phyloP scores from a whole-genome alignment of 495 filamentous ascomycete genomes.

The Aspergillus funiculosus region DNA sequence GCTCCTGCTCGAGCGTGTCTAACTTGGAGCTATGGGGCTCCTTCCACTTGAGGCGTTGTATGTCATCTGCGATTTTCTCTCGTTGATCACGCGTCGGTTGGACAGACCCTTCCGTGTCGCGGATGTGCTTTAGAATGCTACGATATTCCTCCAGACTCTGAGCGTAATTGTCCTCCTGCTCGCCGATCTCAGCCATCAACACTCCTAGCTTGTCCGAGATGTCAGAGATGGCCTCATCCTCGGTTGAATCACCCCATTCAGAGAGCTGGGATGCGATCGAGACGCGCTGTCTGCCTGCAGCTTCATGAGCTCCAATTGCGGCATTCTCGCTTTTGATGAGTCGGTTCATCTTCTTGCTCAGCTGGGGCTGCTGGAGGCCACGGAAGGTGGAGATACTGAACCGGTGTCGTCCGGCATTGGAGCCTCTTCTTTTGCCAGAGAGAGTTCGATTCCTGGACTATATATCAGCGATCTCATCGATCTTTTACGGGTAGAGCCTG shows the following conservation, averaged over 20 bases:
- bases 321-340: constrained; percentile 90
- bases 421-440: constrained; percentile 50
- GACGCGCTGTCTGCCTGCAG: constrained; percentile 72
- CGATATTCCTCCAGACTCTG: constrained; percentile 81
- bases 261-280: constrained; percentile 85
- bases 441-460: constrained; percentile 52
- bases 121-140: constrained; percentile 74
- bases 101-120: constrained; percentile 89
- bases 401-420: constrained; percentile 43
- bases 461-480: neutral
- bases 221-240: constrained; percentile 80
- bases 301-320: constrained; percentile 74
- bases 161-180: constrained; percentile 85
- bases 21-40: constrained; percentile 74
- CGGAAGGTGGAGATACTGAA: constrained; percentile 82
- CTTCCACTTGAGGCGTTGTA: constrained; percentile 79
- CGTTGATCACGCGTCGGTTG: constrained; percentile 84
- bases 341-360: constrained; percentile 76
- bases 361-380: constrained; percentile 72
- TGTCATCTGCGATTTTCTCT: constrained; percentile 81
- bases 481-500: no score
- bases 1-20: constrained; percentile 84
- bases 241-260: constrained; percentile 89
- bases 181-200: constrained; percentile 80
- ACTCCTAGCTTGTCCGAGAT: constrained; percentile 93